phyloP scores from a whole-genome alignment of 1,139 yeast species.

The Kodamaea suecica region DNA sequence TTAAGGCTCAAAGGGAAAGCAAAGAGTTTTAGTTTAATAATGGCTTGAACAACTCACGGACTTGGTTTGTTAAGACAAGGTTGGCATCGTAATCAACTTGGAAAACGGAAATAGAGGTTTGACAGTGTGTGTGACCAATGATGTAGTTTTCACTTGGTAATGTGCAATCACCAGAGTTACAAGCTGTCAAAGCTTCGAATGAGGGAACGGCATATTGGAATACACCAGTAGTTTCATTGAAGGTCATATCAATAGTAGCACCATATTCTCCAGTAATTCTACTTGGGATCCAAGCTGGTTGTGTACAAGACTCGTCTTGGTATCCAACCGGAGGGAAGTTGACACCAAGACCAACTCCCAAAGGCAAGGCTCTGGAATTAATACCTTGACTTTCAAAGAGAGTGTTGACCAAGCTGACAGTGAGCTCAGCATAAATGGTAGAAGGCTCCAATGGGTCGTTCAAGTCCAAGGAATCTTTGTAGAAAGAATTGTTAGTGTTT shows the following conservation, averaged over 20 bases:
- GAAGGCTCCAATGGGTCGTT: constrained; percentile 32
- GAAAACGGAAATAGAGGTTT: constrained; percentile 37
- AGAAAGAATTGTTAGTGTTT: constrained; percentile 42
- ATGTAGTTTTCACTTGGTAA: constrained; percentile 35
- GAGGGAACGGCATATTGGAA: constrained; percentile 16
- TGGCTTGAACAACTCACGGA: constrained; percentile 25
- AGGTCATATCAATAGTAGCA: constrained; percentile 25
- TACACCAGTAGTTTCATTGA: constrained; percentile 30
- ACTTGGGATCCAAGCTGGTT: constrained; percentile 38
- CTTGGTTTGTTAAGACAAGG: constrained; percentile 24
- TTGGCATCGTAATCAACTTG: constrained; percentile 43
- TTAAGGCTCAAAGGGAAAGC: neutral
- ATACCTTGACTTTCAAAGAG: constrained; percentile 32
- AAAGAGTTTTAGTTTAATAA: constrained; percentile 10
- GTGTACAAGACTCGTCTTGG: constrained; percentile 30
- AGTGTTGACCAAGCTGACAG: constrained; percentile 38
- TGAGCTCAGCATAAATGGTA: constrained; percentile 40
- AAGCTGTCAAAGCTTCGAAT: constrained; percentile 22
- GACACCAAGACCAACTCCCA: constrained; percentile 45
- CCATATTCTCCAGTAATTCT: constrained; percentile 40
- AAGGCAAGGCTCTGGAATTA: constrained; percentile 35
- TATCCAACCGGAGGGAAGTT: constrained; percentile 46
- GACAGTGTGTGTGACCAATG: constrained; percentile 25
- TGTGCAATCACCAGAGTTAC: constrained; percentile 34
- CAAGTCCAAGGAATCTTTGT: constrained; percentile 34